Conservation (phyloP, 2,329 filamentous ascomycete species). For the Cladorrhinum sp. region DNA sequence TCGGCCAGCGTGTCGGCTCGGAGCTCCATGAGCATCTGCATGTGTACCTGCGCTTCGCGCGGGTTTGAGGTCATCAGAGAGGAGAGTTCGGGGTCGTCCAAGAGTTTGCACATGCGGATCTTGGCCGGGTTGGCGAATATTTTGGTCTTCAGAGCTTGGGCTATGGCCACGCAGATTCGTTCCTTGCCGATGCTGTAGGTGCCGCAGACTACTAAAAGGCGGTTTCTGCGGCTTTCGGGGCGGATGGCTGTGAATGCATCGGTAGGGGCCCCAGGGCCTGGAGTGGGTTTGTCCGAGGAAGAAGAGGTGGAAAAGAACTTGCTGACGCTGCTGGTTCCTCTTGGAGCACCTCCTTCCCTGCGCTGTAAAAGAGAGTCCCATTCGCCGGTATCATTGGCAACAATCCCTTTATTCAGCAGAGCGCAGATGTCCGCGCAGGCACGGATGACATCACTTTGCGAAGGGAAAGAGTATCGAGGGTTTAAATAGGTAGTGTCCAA, state of each 20-base stretch:
- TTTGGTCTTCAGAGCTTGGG: conserved; percentile 77
- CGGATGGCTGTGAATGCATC: conserved; percentile 29
- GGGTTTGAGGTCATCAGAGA: conserved; percentile 76
- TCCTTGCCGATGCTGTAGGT: conserved; percentile 99
- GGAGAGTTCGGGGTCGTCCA: conserved; percentile 80
- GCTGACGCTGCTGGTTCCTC: conserved; percentile 46
- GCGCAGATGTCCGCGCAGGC: conserved; percentile 86
- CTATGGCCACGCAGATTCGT: conserved; percentile 89
- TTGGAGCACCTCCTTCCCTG: conserved; percentile 29
- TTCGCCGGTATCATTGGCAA: conserved; percentile 40
- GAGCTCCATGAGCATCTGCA: conserved; percentile 95
- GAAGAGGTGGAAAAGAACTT: conserved; percentile 44
- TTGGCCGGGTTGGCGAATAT: conserved; percentile 86
- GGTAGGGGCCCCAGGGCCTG: conserved; percentile 17
- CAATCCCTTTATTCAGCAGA: conserved; percentile 35
- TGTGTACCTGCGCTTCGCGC: conserved; percentile 86
- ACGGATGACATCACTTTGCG: conserved; percentile 79
- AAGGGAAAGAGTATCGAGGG: conserved; percentile 90
- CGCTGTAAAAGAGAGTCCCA: conserved; percentile 45
- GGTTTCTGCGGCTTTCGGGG: conserved; percentile 37
- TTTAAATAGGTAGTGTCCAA: conserved; percentile 97
- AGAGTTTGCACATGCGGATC: conserved; percentile 75
- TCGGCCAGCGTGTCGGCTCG: conserved; percentile 86
- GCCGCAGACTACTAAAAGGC: conserved; percentile 86
- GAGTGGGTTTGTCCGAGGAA: conserved; percentile 11